Base-by-base conservation (phyloP, 352 stramenopile genomes). In the Globisporangium abappressorium region DNA sequence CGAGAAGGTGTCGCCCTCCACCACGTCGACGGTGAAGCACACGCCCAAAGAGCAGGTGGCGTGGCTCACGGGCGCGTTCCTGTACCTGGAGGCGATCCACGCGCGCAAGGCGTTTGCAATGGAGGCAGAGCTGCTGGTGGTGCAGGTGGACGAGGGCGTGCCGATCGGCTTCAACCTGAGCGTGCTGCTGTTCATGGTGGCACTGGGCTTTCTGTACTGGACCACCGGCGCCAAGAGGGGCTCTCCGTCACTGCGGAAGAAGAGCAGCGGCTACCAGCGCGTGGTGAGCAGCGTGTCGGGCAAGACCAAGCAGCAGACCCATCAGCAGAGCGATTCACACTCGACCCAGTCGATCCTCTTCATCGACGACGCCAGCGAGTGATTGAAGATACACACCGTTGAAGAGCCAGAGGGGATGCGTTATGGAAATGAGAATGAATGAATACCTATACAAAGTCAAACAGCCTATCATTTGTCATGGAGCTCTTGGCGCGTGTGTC, bases 301-400 rank as follows among this genome's bases (percentile, higher is more conserved):
- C 49, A 80, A 87, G 65, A 56, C 62, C 57, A 80, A 89, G 71
- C 51, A 63, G 41, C 74, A 72, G 18, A 22, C 2, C 18, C 15
- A 11, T 51, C 20, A 7, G 59, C 65, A 78, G 58, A 49, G 43
- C 28, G n/a, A 43, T 3, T 30, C 47, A 26, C 56, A 77, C 43
- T 79, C 79, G 11, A 90, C 82, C 2, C 80, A 80, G 55, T 77
- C 84, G 11, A 89, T 92, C 47, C 47, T 84, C 36, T 92, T 92
- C 71, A 70, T 92, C 22, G 82, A 91, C 66, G 84, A 92, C 69
- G 82, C 84, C 61, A 87, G 82, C 49, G 80, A 92, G 69, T 92
- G 43, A 51, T 24, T 24, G 81, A 66, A 66, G 28, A 28, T 30
- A 18, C 24, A 26, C 24, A 26, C 18, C 3, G 2, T 0, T 30